phyloP scores from a whole-genome alignment of 352 stramenopile species.

The Elongisporangium senticosum region DNA sequence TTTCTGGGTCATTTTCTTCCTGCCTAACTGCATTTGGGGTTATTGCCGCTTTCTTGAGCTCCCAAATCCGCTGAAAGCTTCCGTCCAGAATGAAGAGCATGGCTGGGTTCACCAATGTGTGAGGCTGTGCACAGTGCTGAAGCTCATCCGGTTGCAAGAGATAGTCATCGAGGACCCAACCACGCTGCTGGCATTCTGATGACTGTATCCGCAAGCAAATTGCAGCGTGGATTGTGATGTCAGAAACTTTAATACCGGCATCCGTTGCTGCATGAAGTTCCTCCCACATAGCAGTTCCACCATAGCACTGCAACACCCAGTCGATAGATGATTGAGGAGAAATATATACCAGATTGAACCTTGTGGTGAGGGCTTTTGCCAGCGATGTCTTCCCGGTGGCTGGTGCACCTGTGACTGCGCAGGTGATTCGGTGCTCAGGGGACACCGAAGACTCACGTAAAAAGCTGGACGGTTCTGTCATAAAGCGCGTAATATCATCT shows the following conservation, averaged over 20 bases:
- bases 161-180: conserved; percentile 65
- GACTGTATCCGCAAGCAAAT: conserved; percentile 41
- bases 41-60: conserved; percentile 2
- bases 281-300: conserved; percentile 32
- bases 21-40: background rate
- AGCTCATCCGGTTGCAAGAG: conserved; percentile 25
- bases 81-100: conserved; percentile 50
- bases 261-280: conserved; percentile 25
- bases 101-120: conserved; percentile 24
- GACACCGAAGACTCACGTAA: background rate
- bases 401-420: conserved; percentile 9
- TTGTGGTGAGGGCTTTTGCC: conserved; percentile 4
- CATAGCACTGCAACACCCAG: background rate
- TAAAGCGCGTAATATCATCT: conserved; percentile 13
- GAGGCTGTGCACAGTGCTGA: conserved; percentile 12
- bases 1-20: background rate
- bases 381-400: conserved; percentile 11
- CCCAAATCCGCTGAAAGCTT: conserved; percentile 24
- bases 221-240: conserved; percentile 19
- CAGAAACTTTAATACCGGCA: conserved; percentile 13
- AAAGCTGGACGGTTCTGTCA: conserved; percentile 12
- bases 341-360: conserved; percentile 13
- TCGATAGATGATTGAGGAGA: background rate
- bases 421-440: conserved; percentile 4
- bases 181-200: conserved; percentile 47